Evolutionary conservation across 176 grass and related monocot genomes (phyloP).

Genomic region (Bonia amplexicaulis): DNA sequence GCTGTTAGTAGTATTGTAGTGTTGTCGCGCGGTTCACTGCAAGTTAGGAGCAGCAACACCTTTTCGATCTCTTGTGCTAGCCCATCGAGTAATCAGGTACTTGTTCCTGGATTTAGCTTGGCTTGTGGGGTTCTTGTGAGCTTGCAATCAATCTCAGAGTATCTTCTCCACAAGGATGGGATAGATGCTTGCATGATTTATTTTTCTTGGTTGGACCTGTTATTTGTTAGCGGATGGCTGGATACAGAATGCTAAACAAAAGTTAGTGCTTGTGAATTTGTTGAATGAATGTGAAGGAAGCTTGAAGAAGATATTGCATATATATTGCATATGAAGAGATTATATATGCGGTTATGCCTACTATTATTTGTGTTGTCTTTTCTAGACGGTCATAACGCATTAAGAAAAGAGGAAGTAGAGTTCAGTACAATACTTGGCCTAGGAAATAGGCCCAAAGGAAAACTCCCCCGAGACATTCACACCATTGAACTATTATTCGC

Average conservation of each 20-base stretch:
- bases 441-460: not conserved
- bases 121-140: not conserved
- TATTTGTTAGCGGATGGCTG: too few species aligned
- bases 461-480: not conserved
- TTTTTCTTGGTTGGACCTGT: not conserved
- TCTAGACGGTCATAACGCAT: too few species aligned
- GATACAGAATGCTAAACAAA: not conserved
- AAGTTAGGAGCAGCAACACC: not conserved
- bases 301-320: not conserved
- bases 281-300: not conserved
- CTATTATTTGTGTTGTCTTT: too few species aligned
- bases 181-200: not conserved
- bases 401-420: not conserved
- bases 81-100: not conserved
- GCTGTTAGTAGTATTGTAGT: not conserved
- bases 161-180: not conserved
- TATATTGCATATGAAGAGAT: not conserved
- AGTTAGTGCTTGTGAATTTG: not conserved
- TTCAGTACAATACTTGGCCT: not conserved
- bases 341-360: too few species aligned
- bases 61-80: not conserved
- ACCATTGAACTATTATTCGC: not conserved
- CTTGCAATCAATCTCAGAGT: not conserved
- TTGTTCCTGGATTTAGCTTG: not conserved
- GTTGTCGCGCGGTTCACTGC: too few species aligned